Base-by-base conservation (phyloP, 2,329 filamentous ascomycete species). In the Verticillium longisporum region DNA sequence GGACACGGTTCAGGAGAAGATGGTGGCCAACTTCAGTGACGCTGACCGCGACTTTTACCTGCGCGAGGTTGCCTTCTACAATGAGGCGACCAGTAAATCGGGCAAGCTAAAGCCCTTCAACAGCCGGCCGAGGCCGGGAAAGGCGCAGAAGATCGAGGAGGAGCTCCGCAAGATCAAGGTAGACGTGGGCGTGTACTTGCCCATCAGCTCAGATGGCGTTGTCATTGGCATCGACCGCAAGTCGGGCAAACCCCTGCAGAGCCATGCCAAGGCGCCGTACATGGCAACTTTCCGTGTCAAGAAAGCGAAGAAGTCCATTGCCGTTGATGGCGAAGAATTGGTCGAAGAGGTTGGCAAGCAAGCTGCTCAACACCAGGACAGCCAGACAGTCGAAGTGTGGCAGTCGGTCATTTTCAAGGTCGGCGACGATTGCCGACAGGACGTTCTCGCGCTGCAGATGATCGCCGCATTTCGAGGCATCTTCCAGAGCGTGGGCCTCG, bases 321-420 rank as follows among this genome's bases (percentile, higher is more conserved):
- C 32, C n/a, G 78, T 76, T 33, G 74, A 77, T 32, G 82, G 84
- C 38, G 82, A 82, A 37, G 79, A 81, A 6, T 73, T 83, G 69
- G 73, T 80, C 6, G 79, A 81, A 62, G 80, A 82, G 56, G 71
- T 77, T 2, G 76, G 75, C 58, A 77, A 78, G 60, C 74, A 71
- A 6, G 69, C 70, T 32, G 37, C 45, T 41, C 61, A 68, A 34
- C 61, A 67, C 21, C 71, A 70, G 7, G 68, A 69, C 33, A 76
- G 78, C 59, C 85, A 83, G 68, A 91, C 87, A 0, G 86, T 96
- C 67, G 96, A 99, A 74, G 89, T 94, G n/a, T 98, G 95, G 96
- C 95, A 99, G 74, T 96, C 92, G 1, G 95, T 94, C 61, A 99
- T 99, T 71, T 99, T 99, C 87, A 99, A 99, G 74, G 96, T 99